These are phyloP conservation scores for Wickerhamiella pararugosa DNA, from an alignment of 1,139 yeast species.

Conservation along the genomic window DNA sequence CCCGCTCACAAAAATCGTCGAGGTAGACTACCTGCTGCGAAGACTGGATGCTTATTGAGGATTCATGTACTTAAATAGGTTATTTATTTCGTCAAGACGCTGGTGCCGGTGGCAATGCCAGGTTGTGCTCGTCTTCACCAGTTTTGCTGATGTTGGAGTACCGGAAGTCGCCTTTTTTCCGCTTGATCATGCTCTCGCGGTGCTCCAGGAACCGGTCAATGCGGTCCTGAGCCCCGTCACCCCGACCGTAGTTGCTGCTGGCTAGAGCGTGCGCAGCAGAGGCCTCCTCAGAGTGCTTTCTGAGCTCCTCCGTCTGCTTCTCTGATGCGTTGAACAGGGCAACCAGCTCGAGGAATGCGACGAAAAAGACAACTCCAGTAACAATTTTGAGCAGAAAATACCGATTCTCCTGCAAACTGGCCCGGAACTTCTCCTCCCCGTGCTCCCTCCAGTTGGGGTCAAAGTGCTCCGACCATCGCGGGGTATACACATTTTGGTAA, in stretches of 20 bases:
- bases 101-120: neutral
- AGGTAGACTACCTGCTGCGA: constrained; percentile 74
- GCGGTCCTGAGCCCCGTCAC: constrained; percentile 19
- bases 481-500: neutral
- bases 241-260: constrained; percentile 17
- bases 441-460: constrained; percentile 15
- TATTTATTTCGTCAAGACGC: neutral
- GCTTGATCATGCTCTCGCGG: constrained; percentile 17
- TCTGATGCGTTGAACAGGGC: constrained; percentile 17
- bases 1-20: constrained; percentile 89
- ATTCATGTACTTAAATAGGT: neutral
- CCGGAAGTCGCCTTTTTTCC: neutral
- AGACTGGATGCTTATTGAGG: constrained; percentile 40
- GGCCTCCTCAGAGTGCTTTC: constrained; percentile 13
- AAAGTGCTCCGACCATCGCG: constrained; percentile 13
- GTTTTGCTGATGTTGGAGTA: neutral
- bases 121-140: neutral
- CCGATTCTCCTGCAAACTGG: constrained; percentile 19
- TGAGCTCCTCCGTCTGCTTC: constrained; percentile 13
- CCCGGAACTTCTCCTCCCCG: constrained; percentile 20
- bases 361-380: constrained; percentile 13
- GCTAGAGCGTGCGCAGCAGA: constrained; percentile 18
- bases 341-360: constrained; percentile 20
- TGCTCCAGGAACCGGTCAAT: constrained; percentile 20
- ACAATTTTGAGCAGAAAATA: constrained; percentile 18